Evolutionary conservation across 306 rosid genomes (phyloP).

Genomic region (Begonia fuchsioides): DNA sequence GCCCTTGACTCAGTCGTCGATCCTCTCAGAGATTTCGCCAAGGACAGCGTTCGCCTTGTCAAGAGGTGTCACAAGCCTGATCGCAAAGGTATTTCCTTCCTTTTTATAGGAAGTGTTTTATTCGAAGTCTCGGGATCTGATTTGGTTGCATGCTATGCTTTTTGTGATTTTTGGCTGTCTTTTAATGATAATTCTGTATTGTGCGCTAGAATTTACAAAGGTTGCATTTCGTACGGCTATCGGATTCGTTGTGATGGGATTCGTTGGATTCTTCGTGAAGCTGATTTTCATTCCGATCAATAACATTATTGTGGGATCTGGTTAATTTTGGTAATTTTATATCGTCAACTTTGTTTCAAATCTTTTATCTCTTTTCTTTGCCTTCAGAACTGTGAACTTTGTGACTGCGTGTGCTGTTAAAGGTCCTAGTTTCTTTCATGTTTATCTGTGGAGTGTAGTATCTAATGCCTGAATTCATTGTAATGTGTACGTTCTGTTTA

Average conservation of each 20-base stretch:
- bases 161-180: neutral
- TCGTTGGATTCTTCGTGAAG: constrained; percentile 15
- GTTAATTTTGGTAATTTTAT: neutral
- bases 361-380: neutral
- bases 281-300: constrained; percentile 13
- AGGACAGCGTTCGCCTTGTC: constrained; percentile 5
- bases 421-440: no score
- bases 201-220: constrained; percentile 7
- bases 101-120: neutral
- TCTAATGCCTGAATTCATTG: no score
- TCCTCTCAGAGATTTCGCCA: constrained; percentile 13
- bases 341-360: neutral
- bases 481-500: no score
- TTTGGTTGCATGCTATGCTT: neutral
- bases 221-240: constrained; percentile 12
- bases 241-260: constrained; percentile 13
- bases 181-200: neutral
- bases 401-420: no score
- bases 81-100: constrained; percentile 6
- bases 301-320: constrained; percentile 11
- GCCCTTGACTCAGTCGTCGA: constrained; percentile 13
- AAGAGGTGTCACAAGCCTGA: constrained; percentile 15
- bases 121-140: neutral
- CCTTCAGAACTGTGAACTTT: no score
- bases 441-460: no score